A percentile compares a stretch with the other conserved stretches of the same genome.
Evolutionary conservation across 805 yeast genomes (phyloP).

Genomic region (Hanseniaspora opuntiae): DNA sequence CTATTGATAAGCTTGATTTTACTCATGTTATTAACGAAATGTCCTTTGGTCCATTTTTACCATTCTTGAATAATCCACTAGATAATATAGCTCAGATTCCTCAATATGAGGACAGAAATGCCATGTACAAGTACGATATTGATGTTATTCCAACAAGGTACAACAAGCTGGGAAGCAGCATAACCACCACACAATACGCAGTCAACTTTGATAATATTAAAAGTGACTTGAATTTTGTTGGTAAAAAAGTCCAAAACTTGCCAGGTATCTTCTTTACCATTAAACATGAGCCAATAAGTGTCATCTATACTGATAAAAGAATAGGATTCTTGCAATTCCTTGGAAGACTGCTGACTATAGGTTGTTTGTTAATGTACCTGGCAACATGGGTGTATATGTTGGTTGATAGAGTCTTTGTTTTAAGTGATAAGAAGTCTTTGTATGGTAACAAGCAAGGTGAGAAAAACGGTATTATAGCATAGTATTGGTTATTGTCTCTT

Average conservation of each 20-base stretch:
- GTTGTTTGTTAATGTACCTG: constrained; percentile 66
- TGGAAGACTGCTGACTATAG: constrained; percentile 61
- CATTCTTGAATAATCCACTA: constrained; percentile 75
- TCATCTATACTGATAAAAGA: constrained; percentile 56
- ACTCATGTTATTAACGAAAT: constrained; percentile 76
- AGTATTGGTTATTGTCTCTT: too few relatives aligned
- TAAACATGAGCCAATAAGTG: constrained; percentile 75
- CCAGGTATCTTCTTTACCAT: constrained; percentile 79
- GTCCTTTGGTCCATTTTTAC: constrained; percentile 83
- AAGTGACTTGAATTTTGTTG: constrained; percentile 12
- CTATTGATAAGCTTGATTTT: constrained; percentile 49
- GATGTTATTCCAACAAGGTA: constrained; percentile 76
- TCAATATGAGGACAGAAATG: constrained; percentile 31
- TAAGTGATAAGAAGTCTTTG: constrained; percentile 17
- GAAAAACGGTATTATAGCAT: constrained; percentile 15
- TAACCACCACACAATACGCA: constrained; percentile 81
- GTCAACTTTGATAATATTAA: constrained; percentile 38
- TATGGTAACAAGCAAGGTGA: constrained; percentile 42
- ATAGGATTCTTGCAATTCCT: constrained; percentile 67
- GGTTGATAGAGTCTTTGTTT: constrained; percentile 40
- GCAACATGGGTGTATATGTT: constrained; percentile 52
- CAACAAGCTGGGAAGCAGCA: constrained; percentile 50
- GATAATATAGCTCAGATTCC: constrained; percentile 51
- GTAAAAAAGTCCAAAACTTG: constrained; percentile 21
- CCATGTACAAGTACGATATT: constrained; percentile 52